phyloP scores from a whole-genome alignment of 164 flowering plant species.

The Liquidambar formosana region DNA sequence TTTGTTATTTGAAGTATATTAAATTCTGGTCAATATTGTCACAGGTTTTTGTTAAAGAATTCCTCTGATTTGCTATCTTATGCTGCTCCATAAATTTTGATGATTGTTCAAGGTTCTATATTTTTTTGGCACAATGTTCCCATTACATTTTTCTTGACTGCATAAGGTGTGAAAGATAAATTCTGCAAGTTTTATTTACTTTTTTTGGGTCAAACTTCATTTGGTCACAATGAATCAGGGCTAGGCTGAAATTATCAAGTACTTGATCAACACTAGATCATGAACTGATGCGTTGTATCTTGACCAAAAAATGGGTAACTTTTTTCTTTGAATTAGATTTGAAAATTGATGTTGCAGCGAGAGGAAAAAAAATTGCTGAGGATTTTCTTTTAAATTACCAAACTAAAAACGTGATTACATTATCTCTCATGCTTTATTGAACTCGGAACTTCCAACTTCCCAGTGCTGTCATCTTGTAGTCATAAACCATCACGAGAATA shows the following conservation, averaged over 20 bases:
- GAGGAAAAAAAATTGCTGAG: too few species aligned
- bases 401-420: not conserved
- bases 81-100: too few species aligned
- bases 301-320: not conserved
- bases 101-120: not conserved
- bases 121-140: not conserved
- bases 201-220: not conserved
- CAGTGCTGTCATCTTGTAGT: not conserved
- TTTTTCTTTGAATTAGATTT: not conserved
- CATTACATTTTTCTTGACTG: not conserved
- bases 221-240: not conserved
- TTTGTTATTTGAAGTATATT: too few species aligned
- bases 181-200: not conserved
- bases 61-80: too few species aligned
- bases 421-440: not conserved
- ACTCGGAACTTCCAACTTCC: not conserved
- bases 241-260: too few species aligned
- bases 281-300: not conserved
- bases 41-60: too few species aligned
- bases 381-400: too few species aligned
- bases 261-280: too few species aligned
- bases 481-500: too few species aligned
- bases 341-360: not conserved
- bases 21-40: too few species aligned
- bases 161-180: not conserved